A percentile compares a stretch with the other conserved stretches of the same genome.
Evolutionary conservation across 2,329 filamentous ascomycete species (phyloP).

Genomic region (Rutstroemia sp.): DNA sequence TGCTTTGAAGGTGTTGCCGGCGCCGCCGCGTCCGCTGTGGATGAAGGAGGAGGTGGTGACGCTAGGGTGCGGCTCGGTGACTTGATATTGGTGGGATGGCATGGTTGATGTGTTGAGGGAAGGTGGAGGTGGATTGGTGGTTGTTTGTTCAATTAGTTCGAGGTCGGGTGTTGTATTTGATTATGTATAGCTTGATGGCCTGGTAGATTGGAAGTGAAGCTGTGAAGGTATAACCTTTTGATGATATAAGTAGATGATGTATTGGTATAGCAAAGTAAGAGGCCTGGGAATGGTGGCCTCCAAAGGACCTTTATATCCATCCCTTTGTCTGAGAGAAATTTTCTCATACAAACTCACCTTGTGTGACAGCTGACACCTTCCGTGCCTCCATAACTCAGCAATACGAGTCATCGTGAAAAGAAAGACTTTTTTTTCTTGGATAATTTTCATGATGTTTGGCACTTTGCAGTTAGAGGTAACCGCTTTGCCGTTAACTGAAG

Average conservation of each 20-base stretch:
- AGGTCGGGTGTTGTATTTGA: background rate
- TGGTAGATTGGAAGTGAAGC: background rate
- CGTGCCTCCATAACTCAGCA: background rate
- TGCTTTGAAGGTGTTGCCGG: slow-evolving; percentile 28
- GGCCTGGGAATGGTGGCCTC: background rate
- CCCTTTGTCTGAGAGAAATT: background rate
- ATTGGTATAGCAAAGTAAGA: background rate
- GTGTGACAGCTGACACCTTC: slow-evolving; percentile 4
- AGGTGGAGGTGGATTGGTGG: background rate
- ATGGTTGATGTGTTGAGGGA: slow-evolving; percentile 11
- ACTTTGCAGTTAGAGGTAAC: slow-evolving; percentile 10
- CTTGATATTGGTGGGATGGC: slow-evolving; percentile 17
- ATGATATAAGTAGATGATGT: background rate
- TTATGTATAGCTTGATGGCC: background rate
- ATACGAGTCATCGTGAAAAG: slow-evolving; percentile 8
- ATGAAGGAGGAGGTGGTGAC: slow-evolving; percentile 20
- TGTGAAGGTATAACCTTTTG: background rate
- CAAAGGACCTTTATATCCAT: background rate
- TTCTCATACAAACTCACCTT: background rate
- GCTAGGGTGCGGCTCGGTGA: slow-evolving; percentile 29
- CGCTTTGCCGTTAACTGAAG: slow-evolving; percentile 1
- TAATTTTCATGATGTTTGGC: background rate
- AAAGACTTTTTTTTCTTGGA: background rate
- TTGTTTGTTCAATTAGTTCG: background rate
- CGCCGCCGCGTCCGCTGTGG: slow-evolving; percentile 27